These are phyloP conservation scores for Yamadazyma sp. DNA, from an alignment of 1,139 yeast species.

Conservation along the genomic window DNA sequence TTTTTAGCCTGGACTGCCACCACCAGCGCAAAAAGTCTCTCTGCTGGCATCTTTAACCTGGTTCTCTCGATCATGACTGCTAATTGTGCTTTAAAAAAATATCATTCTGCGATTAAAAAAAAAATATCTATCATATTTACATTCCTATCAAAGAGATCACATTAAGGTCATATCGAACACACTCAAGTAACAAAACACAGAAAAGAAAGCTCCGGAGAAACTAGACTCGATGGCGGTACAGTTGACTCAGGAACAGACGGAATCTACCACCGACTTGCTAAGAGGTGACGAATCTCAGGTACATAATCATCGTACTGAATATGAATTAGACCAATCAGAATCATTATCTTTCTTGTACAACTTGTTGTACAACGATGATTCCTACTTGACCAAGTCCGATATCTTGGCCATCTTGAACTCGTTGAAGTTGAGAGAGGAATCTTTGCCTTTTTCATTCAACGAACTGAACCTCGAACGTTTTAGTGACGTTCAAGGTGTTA, in stretches of 20 bases:
- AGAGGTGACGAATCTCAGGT: not conserved
- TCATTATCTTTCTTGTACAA: conserved; percentile 42
- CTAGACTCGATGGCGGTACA: conserved; percentile 14
- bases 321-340: conserved; percentile 43
- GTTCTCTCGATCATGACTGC: conserved; percentile 1
- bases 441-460: conserved; percentile 29
- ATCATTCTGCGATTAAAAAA: not conserved
- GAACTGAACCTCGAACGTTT: not conserved
- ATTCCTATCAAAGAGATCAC: not conserved
- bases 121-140: not conserved
- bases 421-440: conserved; percentile 36
- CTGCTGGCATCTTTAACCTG: not conserved
- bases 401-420: conserved; percentile 36
- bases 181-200: not conserved
- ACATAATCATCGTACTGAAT: conserved; percentile 24
- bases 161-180: not conserved
- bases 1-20: not conserved
- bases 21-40: not conserved
- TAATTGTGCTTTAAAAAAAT: not conserved
- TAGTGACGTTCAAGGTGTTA: conserved; percentile 37
- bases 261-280: conserved; percentile 6
- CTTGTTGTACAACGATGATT: conserved; percentile 39
- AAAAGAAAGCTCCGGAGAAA: not conserved
- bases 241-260: conserved; percentile 14
- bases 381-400: conserved; percentile 35